A percentile compares a stretch with the other conserved stretches of the same genome.
These are phyloP conservation scores for Nematodospora valgi DNA, from an alignment of 805 yeast species.

Conservation along the genomic window DNA sequence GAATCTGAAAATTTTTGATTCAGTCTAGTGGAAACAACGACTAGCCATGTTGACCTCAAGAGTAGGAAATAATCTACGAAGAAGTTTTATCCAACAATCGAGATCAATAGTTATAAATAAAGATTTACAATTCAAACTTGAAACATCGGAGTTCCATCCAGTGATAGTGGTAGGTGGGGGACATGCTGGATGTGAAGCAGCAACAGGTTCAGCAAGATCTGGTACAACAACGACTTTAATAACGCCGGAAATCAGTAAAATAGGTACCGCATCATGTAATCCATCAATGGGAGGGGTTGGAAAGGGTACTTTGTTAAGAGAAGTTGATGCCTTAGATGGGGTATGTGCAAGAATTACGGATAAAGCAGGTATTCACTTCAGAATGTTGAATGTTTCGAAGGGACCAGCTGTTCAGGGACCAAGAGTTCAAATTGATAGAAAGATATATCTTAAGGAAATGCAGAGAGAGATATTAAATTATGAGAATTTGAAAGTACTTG, in stretches of 20 bases:
- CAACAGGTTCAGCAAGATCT: slow-evolving; percentile 84
- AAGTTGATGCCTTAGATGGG: slow-evolving; percentile 96
- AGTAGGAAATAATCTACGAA: neutral
- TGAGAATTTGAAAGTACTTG: slow-evolving; percentile 54
- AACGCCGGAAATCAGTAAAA: slow-evolving; percentile 70
- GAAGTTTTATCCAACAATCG: neutral
- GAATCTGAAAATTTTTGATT: slow-evolving; percentile 1
- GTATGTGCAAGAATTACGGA: slow-evolving; percentile 85
- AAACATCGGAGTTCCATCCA: slow-evolving; percentile 40
- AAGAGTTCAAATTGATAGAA: slow-evolving; percentile 91
- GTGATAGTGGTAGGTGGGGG: slow-evolving; percentile 96
- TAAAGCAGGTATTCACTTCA: slow-evolving; percentile 88
- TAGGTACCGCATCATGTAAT: slow-evolving; percentile 95
- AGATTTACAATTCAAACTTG: slow-evolving; percentile 30
- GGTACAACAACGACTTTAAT: slow-evolving; percentile 70
- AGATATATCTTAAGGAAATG: slow-evolving; percentile 76
- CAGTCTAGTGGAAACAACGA: neutral
- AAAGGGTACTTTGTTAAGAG: slow-evolving; percentile 87
- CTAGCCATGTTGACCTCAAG: neutral
- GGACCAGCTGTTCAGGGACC: slow-evolving; percentile 99
- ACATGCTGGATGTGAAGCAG: slow-evolving; percentile 98
- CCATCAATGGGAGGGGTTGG: slow-evolving; percentile 99
- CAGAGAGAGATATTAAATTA: slow-evolving; percentile 57
- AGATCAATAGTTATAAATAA: slow-evolving; percentile 28
- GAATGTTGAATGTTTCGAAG: slow-evolving; percentile 76